Evolutionary conservation across 805 yeast genomes (phyloP).

Genomic region (Metahyphopichia silvanorum): DNA sequence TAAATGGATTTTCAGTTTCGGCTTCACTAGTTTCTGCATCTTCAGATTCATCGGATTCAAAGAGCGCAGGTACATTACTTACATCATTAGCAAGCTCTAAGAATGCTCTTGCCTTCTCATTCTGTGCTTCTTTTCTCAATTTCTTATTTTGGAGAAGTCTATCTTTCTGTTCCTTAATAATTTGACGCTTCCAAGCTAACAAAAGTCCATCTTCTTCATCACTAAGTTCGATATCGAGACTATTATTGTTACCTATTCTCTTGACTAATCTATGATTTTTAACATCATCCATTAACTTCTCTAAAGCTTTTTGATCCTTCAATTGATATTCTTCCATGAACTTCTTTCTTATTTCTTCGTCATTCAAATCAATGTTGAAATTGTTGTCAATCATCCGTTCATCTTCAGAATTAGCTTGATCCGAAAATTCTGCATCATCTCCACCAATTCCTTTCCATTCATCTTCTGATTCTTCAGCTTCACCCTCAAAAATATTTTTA

Average conservation of each 20-base stretch:
- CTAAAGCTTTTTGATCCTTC: slow-evolving; percentile 61
- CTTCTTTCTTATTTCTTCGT: slow-evolving; percentile 55
- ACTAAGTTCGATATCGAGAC: slow-evolving; percentile 61
- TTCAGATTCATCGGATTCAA: slow-evolving; percentile 20
- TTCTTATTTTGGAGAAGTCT: slow-evolving; percentile 47
- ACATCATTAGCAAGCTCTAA: slow-evolving; percentile 61
- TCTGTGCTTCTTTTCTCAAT: slow-evolving; percentile 41
- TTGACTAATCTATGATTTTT: slow-evolving; percentile 69
- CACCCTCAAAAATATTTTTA: slow-evolving; percentile 65
- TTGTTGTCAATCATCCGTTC: slow-evolving; percentile 76
- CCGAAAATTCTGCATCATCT: slow-evolving; percentile 55
- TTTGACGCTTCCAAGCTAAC: slow-evolving; percentile 43
- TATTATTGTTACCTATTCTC: slow-evolving; percentile 48
- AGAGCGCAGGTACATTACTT: slow-evolving; percentile 20
- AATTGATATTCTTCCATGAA: slow-evolving; percentile 59
- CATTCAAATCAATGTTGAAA: slow-evolving; percentile 52
- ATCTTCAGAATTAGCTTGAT: slow-evolving; percentile 68
- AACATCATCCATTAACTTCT: slow-evolving; percentile 65
- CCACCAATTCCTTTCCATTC: slow-evolving; percentile 87
- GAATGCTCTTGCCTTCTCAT: slow-evolving; percentile 62
- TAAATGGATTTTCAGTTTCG: slow-evolving; percentile 11
- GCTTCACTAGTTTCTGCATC: slow-evolving; percentile 19
- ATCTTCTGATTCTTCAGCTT: slow-evolving; percentile 87
- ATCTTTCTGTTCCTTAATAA: slow-evolving; percentile 45
- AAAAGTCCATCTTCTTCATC: slow-evolving; percentile 71